Conservation (phyloP, 768 basidiomycete species). For the Boletus patriciae region DNA sequence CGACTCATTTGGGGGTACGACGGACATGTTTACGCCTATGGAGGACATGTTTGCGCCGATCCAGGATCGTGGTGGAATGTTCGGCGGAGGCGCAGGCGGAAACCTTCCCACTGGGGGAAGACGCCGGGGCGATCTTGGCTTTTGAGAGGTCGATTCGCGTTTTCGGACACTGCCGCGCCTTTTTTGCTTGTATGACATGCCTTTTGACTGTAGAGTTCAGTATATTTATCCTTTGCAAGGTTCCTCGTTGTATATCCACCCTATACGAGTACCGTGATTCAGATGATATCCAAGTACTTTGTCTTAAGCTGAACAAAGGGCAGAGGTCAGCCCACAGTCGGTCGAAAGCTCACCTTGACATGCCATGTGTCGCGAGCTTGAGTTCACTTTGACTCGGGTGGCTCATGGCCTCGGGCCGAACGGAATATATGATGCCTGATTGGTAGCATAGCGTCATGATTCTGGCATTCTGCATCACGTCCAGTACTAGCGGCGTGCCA, state of each 20-base stretch:
- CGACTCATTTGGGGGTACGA: conserved; percentile 40
- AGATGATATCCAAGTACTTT: too few species aligned
- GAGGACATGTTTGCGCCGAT: conserved; percentile 67
- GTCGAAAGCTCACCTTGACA: too few species aligned
- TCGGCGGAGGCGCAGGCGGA: conserved; percentile 30
- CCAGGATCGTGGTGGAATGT: conserved; percentile 41
- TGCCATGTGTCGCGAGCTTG: too few species aligned
- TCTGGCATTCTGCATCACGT: too few species aligned
- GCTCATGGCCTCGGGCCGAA: not conserved
- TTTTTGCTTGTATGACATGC: conserved; percentile 7
- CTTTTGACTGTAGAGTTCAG: not conserved
- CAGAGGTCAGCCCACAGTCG: too few species aligned
- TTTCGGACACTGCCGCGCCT: not conserved
- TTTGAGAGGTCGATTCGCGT: conserved; percentile 7
- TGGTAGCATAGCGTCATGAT: too few species aligned
- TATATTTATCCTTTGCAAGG: not conserved
- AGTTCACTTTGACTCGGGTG: not conserved
- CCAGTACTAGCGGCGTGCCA: too few species aligned
- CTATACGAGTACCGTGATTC: conserved; percentile 7
- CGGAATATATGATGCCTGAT: too few species aligned
- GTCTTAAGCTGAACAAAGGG: too few species aligned
- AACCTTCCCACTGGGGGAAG: conserved; percentile 17
- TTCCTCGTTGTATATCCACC: not conserved
- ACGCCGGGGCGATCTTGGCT: conserved; percentile 16
- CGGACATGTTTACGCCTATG: conserved; percentile 22